Percentiles rank a stretch among this genome's conserved stretches.
phyloP scores from a whole-genome alignment of 805 yeast genomes.

The Cyberlindnera euphorbiiphila region DNA sequence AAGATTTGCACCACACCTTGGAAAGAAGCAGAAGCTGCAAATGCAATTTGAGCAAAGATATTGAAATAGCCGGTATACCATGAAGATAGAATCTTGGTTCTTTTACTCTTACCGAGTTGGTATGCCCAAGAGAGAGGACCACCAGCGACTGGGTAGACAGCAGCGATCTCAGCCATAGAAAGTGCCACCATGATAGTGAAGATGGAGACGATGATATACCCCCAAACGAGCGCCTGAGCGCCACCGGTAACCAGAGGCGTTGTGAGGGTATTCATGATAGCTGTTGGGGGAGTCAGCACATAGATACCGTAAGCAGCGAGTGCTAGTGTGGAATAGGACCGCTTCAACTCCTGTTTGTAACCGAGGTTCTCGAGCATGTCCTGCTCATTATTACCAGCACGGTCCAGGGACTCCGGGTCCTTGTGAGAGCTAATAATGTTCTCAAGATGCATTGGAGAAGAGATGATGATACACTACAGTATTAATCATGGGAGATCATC shows the following conservation, averaged over 20 bases:
- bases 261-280: conserved; percentile 26
- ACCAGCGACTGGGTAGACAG: conserved; percentile 33
- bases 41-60: conserved; percentile 27
- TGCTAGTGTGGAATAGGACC: conserved; percentile 24
- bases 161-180: conserved; percentile 32
- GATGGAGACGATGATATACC: conserved; percentile 26
- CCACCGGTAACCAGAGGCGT: conserved; percentile 26
- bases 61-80: conserved; percentile 32
- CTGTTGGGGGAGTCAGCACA: conserved; percentile 26
- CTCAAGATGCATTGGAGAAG: not conserved
- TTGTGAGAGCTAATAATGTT: conserved; percentile 4
- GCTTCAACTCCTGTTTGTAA: conserved; percentile 26
- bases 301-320: conserved; percentile 26
- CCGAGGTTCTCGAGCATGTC: conserved; percentile 23
- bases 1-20: conserved; percentile 26
- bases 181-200: conserved; percentile 26
- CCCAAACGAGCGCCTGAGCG: conserved; percentile 28
- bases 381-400: conserved; percentile 8
- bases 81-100: conserved; percentile 26
- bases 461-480: too few species aligned
- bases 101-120: conserved; percentile 27
- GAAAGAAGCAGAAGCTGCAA: conserved; percentile 26
- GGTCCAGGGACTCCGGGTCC: conserved; percentile 12
- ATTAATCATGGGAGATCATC: too few species aligned
- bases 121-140: conserved; percentile 36